Evolutionary conservation across 768 basidiomycete genomes (phyloP).

Genomic region (Auriscalpium microsporum): DNA sequence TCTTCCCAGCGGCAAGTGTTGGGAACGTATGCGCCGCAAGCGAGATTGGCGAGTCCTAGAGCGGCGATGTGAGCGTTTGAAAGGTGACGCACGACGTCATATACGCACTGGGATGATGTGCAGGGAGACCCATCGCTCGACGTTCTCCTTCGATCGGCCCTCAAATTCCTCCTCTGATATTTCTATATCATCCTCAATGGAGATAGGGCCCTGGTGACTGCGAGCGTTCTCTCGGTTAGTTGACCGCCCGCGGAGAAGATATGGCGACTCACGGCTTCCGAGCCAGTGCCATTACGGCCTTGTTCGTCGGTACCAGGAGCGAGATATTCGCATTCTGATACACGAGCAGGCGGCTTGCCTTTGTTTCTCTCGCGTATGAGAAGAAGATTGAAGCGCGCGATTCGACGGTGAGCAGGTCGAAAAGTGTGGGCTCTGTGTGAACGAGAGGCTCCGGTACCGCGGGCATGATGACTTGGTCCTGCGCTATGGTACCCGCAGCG

Average conservation of each 20-base stretch:
- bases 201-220: slow-evolving; percentile 53
- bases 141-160: slow-evolving; percentile 49
- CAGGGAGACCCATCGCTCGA: slow-evolving; percentile 72
- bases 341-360: slow-evolving; percentile 44
- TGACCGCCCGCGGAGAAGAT: too few species aligned
- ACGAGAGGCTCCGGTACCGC: neutral
- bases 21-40: slow-evolving; percentile 38
- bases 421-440: slow-evolving; percentile 41
- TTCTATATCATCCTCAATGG: slow-evolving; percentile 35
- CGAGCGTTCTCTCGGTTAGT: neutral
- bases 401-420: slow-evolving; percentile 75
- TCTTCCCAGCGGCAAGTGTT: slow-evolving; percentile 53
- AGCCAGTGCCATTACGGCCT: slow-evolving; percentile 73
- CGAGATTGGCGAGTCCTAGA: slow-evolving; percentile 39
- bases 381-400: slow-evolving; percentile 73
- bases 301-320: slow-evolving; percentile 78
- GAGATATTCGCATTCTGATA: slow-evolving; percentile 33
- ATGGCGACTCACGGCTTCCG: slow-evolving; percentile 63
- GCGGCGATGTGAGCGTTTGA: neutral
- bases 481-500: neutral
- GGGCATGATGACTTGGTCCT: neutral
- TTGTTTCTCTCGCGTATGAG: slow-evolving; percentile 68
- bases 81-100: neutral
- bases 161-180: slow-evolving; percentile 66
- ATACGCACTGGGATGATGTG: slow-evolving; percentile 72